These are phyloP conservation scores for Fusarium poae DNA, from an alignment of 2,329 filamentous ascomycete genomes.

Conservation along the genomic window DNA sequence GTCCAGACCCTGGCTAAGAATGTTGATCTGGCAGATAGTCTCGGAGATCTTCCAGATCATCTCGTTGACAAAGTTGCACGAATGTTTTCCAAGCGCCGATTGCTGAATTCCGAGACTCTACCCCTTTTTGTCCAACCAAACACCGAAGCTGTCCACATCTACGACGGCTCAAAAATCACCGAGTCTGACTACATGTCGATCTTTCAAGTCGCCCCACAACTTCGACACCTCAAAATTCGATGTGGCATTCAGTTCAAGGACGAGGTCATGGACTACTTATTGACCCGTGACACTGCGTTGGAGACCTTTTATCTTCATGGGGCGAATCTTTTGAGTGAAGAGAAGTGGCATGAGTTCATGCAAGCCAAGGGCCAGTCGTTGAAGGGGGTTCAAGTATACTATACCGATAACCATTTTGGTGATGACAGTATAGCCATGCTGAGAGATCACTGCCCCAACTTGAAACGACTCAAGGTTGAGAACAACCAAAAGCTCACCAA, in stretches of 20 bases:
- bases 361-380: slow-evolving; percentile 73
- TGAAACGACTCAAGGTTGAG: slow-evolving; percentile 82
- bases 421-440: slow-evolving; percentile 77
- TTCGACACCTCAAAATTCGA: slow-evolving; percentile 79
- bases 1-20: slow-evolving; percentile 73
- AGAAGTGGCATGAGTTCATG: slow-evolving; percentile 80
- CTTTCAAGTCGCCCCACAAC: slow-evolving; percentile 77
- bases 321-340: slow-evolving; percentile 83
- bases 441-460: slow-evolving; percentile 71
- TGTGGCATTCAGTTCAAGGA: slow-evolving; percentile 96
- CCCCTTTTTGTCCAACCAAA: slow-evolving; percentile 68
- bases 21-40: slow-evolving; percentile 70
- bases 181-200: slow-evolving; percentile 84
- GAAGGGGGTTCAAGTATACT: slow-evolving; percentile 80
- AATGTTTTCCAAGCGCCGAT: slow-evolving; percentile 70
- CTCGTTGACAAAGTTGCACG: slow-evolving; percentile 71
- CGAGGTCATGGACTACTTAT: slow-evolving; percentile 82
- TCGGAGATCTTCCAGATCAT: slow-evolving; percentile 69
- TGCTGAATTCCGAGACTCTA: slow-evolving; percentile 67
- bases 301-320: slow-evolving; percentile 83
- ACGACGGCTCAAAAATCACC: slow-evolving; percentile 73
- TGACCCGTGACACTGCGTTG: slow-evolving; percentile 77
- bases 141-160: slow-evolving; percentile 66
- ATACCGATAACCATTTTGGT: slow-evolving; percentile 84
- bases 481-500: slow-evolving; percentile 82